A percentile compares a stretch with the other conserved stretches of the same genome.
phyloP scores from a whole-genome alignment of 441 rosid genomes.

The Geranium incanum region DNA sequence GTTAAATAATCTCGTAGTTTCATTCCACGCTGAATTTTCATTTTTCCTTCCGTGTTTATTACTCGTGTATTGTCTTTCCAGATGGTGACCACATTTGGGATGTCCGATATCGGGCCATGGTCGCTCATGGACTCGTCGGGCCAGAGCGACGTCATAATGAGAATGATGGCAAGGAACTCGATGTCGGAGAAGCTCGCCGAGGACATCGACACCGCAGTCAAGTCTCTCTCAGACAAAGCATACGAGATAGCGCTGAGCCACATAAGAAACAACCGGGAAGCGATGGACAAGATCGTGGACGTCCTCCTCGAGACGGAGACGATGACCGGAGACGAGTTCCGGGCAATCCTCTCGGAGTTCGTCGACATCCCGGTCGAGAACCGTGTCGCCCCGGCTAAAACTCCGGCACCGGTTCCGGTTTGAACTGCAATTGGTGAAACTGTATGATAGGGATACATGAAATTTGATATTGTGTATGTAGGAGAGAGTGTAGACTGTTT shows the following conservation, averaged over 20 bases:
- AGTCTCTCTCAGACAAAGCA: conserved; percentile 68
- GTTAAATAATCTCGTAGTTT: background rate
- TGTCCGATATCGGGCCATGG: conserved; percentile 99
- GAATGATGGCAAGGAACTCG: conserved; percentile 98
- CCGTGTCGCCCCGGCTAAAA: conserved; percentile 42
- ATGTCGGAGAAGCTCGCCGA: conserved; percentile 94
- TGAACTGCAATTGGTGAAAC: conserved; percentile 19
- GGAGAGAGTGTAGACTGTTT: background rate
- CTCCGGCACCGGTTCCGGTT: conserved; percentile 48
- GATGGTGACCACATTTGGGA: conserved; percentile 93
- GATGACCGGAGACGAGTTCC: conserved; percentile 74
- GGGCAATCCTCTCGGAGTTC: conserved; percentile 82
- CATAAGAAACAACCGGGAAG: conserved; percentile 83
- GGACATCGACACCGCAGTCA: conserved; percentile 72
- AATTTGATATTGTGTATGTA: background rate
- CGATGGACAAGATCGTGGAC: conserved; percentile 93
- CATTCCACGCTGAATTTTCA: background rate
- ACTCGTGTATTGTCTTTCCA: conserved; percentile 22
- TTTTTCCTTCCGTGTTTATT: no score
- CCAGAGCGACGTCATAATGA: conserved; percentile 88
- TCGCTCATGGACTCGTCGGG: conserved; percentile 73
- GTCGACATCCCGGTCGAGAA: conserved; percentile 78
- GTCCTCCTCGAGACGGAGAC: conserved; percentile 85
- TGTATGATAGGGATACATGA: background rate
- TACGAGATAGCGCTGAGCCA: conserved; percentile 69